phyloP scores from a whole-genome alignment of 805 yeast species.

The Candida awuae region DNA sequence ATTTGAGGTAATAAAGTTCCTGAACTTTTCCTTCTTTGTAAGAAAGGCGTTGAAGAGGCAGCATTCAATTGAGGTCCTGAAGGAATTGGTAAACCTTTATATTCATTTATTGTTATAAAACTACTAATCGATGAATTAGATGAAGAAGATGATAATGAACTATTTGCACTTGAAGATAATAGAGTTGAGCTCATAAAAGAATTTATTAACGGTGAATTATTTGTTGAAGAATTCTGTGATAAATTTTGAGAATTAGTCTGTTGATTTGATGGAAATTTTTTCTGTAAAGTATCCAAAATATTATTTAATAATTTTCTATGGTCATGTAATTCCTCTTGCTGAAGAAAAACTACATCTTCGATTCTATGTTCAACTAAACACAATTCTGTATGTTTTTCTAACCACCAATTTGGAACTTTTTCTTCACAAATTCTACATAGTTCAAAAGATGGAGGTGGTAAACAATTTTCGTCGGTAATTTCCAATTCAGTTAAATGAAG shows the following conservation, averaged over 20 bases:
- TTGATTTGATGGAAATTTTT: slow-evolving; percentile 10
- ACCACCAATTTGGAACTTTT: slow-evolving; percentile 91
- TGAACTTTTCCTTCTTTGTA: slow-evolving; percentile 32
- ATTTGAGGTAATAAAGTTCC: slow-evolving; percentile 32
- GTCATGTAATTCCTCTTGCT: slow-evolving; percentile 71
- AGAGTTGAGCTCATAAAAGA: not conserved
- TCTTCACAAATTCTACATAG: slow-evolving; percentile 91
- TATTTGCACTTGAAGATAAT: not conserved
- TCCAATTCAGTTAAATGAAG: slow-evolving; percentile 55
- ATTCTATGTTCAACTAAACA: slow-evolving; percentile 81
- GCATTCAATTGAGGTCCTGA: slow-evolving; percentile 13
- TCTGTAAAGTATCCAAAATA: slow-evolving; percentile 34
- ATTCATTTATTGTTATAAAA: slow-evolving; percentile 31
- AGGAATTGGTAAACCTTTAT: slow-evolving; percentile 49
- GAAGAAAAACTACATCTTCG: slow-evolving; percentile 63
- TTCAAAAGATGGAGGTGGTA: slow-evolving; percentile 76
- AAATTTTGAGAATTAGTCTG: slow-evolving; percentile 21
- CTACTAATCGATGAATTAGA: slow-evolving; percentile 13
- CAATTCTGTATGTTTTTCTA: slow-evolving; percentile 82
- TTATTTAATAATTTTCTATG: slow-evolving; percentile 47
- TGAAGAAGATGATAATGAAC: slow-evolving; percentile 12
- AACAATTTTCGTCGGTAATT: slow-evolving; percentile 49
- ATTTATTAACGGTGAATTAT: slow-evolving; percentile 10
- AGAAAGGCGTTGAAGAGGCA: slow-evolving; percentile 17
- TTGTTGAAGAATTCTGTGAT: slow-evolving; percentile 17